A percentile compares a stretch with the other conserved stretches of the same genome.
These are phyloP conservation scores for Paxillus rubicundulus DNA, from an alignment of 768 basidiomycete genomes.

Conservation along the genomic window DNA sequence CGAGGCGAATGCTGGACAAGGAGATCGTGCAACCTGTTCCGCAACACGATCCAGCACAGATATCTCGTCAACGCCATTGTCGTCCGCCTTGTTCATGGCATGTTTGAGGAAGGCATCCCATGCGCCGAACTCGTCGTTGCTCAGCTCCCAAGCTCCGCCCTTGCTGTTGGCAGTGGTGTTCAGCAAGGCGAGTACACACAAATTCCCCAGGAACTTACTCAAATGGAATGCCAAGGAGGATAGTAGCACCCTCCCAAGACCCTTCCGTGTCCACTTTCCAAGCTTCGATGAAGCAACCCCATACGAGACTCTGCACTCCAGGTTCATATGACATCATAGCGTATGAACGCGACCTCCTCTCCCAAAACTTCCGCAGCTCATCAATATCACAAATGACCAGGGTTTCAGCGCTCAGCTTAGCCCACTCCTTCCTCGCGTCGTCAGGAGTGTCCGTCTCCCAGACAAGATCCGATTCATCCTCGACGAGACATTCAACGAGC, in stretches of 20 bases:
- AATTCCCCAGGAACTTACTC: constrained; percentile 42
- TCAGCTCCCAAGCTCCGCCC: constrained; percentile 49
- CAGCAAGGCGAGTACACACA: constrained; percentile 3
- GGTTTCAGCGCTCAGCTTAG: constrained; percentile 55
- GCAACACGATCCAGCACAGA: constrained; percentile 59
- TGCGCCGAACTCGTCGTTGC: constrained; percentile 47
- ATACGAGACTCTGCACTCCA: constrained; percentile 49
- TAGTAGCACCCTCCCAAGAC: constrained; percentile 53
- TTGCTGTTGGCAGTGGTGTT: constrained; percentile 27
- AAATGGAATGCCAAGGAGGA: constrained; percentile 61
- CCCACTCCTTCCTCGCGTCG: constrained; percentile 55
- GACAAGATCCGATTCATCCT: constrained; percentile 45
- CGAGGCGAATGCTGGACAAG: constrained; percentile 39
- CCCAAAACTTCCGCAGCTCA: constrained; percentile 55
- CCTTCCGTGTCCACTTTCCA: constrained; percentile 50
- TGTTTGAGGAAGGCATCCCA: constrained; percentile 62
- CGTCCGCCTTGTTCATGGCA: constrained; percentile 54
- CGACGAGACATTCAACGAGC: constrained; percentile 49
- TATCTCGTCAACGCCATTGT: constrained; percentile 54
- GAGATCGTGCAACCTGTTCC: constrained; percentile 39
- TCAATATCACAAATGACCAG: constrained; percentile 46
- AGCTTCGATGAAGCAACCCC: constrained; percentile 53
- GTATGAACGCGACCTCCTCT: constrained; percentile 19
- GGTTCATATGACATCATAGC: constrained; percentile 32
- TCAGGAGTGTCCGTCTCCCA: constrained; percentile 42